Conservation (phyloP, 345 rosid species). For the Linum lewisii region DNA sequence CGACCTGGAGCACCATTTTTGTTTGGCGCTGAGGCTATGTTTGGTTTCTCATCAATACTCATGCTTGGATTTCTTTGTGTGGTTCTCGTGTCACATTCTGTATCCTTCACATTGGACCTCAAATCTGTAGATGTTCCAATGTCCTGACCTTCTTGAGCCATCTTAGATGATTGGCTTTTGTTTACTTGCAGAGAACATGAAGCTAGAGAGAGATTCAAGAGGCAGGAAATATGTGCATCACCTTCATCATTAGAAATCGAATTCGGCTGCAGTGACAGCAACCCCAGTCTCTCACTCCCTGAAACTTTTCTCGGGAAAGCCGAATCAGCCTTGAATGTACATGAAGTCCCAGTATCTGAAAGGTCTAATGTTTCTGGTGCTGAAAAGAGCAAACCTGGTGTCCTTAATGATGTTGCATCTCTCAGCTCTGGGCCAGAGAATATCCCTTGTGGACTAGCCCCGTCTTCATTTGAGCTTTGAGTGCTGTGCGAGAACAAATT, state of each 20-base stretch:
- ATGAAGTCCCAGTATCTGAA: slow-evolving; percentile 73
- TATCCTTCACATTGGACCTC: slow-evolving; percentile 19
- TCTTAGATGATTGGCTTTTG: slow-evolving; percentile 30
- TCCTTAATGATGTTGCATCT: slow-evolving; percentile 34
- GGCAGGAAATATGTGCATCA: slow-evolving; percentile 71
- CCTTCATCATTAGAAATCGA: slow-evolving; percentile 45
- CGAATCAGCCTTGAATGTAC: slow-evolving; percentile 32
- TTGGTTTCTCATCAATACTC: slow-evolving; percentile 11
- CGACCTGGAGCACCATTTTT: slow-evolving; percentile 48
- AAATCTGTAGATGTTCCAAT: slow-evolving; percentile 22
- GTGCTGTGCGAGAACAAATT: slow-evolving; percentile 70
- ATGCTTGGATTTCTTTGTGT: slow-evolving; percentile 19
- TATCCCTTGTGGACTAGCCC: slow-evolving; percentile 37
- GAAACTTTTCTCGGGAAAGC: slow-evolving; percentile 31
- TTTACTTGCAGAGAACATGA: slow-evolving; percentile 60
- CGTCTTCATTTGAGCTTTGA: slow-evolving; percentile 74
- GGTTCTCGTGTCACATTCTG: slow-evolving; percentile 24
- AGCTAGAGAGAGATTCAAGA: slow-evolving; percentile 71
- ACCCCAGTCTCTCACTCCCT: slow-evolving; percentile 28
- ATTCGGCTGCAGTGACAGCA: slow-evolving; percentile 33
- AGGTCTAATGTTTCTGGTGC: slow-evolving; percentile 62
- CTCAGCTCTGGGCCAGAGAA: slow-evolving; percentile 37
- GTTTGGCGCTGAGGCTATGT: slow-evolving; percentile 24
- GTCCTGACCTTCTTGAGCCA: slow-evolving; percentile 31
- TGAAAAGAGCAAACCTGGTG: slow-evolving; percentile 29